Conservation (phyloP, 2,329 filamentous ascomycete genomes). For the Alternaria triticimaculans region DNA sequence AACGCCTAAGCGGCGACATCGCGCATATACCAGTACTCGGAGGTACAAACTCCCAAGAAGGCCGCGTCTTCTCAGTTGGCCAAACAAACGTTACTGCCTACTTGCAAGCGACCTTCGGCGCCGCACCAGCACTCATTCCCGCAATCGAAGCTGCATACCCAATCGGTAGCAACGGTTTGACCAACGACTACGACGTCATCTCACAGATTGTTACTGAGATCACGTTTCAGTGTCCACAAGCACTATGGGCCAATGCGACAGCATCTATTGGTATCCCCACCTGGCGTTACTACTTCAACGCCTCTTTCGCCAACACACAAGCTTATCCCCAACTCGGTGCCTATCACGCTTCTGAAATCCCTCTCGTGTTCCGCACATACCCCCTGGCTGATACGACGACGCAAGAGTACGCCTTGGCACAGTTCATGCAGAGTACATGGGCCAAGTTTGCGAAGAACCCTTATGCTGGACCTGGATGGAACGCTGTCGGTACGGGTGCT, state of each 20-base stretch:
- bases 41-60: conserved; percentile 38
- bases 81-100: conserved; percentile 26
- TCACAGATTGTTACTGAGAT: conserved; percentile 26
- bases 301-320: conserved; percentile 34
- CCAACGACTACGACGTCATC: conserved; percentile 24
- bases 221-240: conserved; percentile 28
- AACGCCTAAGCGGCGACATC: conserved; percentile 29
- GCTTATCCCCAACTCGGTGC: conserved; percentile 19
- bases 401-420: conserved; percentile 25
- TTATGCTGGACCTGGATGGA: conserved; percentile 32
- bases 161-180: conserved; percentile 16
- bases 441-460: conserved; percentile 40
- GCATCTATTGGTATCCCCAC: conserved; percentile 28
- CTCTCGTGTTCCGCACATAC: conserved; percentile 33
- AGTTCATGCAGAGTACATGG: conserved; percentile 33
- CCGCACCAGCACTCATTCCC: conserved; percentile 17
- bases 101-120: conserved; percentile 21
- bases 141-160: conserved; percentile 32
- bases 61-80: conserved; percentile 28
- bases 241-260: conserved; percentile 32
- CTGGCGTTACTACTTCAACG: conserved; percentile 42
- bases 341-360: conserved; percentile 34
- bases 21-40: conserved; percentile 33
- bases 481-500: conserved; percentile 23
- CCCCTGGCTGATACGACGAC: conserved; percentile 20